phyloP scores from a whole-genome alignment of 768 basidiomycete species.

The Thelephora ganbajun region DNA sequence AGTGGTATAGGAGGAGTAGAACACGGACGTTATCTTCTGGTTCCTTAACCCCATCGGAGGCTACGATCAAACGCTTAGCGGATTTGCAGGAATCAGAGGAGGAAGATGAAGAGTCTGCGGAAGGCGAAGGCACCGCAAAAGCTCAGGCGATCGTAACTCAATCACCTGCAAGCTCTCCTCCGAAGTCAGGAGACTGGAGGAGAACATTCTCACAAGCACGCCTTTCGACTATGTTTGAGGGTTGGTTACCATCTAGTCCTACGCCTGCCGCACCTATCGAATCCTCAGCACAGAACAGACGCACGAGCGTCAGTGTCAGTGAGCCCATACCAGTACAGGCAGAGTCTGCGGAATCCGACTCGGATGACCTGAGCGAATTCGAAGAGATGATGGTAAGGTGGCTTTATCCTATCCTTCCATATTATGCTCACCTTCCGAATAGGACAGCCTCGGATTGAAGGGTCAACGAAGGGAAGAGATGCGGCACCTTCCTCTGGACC shows the following conservation, averaged over 20 bases:
- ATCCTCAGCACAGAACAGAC: slow-evolving; percentile 20
- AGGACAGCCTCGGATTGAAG: slow-evolving; percentile 67
- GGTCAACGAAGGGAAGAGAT: slow-evolving; percentile 53
- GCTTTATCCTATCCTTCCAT: slow-evolving; percentile 27
- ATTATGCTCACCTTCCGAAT: slow-evolving; percentile 3
- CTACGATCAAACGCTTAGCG: slow-evolving; percentile 32
- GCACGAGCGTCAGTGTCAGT: slow-evolving; percentile 37
- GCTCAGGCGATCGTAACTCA: slow-evolving; percentile 20
- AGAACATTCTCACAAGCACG: slow-evolving; percentile 42
- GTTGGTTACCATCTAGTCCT: slow-evolving; percentile 37
- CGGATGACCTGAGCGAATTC: background rate
- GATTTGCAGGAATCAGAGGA: slow-evolving; percentile 36
- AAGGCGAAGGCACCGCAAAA: slow-evolving; percentile 53
- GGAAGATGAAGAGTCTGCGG: slow-evolving; percentile 22
- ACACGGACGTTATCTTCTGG: slow-evolving; percentile 33
- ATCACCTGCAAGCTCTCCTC: slow-evolving; percentile 8
- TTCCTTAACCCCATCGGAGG: slow-evolving; percentile 36
- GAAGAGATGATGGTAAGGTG: slow-evolving; percentile 11
- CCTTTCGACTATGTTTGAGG: slow-evolving; percentile 51
- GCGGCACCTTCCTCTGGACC: slow-evolving; percentile 42
- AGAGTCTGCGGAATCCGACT: slow-evolving; percentile 10
- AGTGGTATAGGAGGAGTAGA: slow-evolving; percentile 66
- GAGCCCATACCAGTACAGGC: slow-evolving; percentile 49
- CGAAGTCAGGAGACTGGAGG: slow-evolving; percentile 31
- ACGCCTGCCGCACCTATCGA: slow-evolving; percentile 23